Conservation (phyloP, 352 stramenopile species). For the Globisporangium emineosum region DNA sequence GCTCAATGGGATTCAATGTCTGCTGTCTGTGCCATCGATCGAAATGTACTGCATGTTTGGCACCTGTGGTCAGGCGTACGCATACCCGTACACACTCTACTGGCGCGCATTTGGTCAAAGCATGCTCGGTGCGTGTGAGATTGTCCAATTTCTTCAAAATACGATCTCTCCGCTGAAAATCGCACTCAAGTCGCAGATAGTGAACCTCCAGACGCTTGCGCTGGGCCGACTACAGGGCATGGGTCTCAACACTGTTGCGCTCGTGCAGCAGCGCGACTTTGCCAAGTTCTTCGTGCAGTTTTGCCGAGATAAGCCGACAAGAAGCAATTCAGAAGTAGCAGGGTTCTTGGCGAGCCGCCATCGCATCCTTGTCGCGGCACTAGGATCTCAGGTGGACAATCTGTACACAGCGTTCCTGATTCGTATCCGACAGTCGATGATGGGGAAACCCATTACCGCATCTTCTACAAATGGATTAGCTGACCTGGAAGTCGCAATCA, state of each 20-base stretch:
- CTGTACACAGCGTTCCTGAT: constrained; percentile 45
- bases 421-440: constrained; percentile 31
- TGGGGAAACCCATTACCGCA: constrained; percentile 10
- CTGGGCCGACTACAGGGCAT: constrained; percentile 49
- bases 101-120: constrained; percentile 75
- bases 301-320: constrained; percentile 21
- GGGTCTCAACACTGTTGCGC: constrained; percentile 43
- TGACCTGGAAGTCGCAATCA: constrained; percentile 49
- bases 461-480: not conserved
- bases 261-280: constrained; percentile 64
- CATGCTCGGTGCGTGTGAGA: constrained; percentile 58
- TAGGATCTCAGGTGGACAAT: constrained; percentile 44
- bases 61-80: constrained; percentile 8
- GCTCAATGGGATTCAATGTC: constrained; percentile 35
- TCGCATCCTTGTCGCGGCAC: constrained; percentile 28
- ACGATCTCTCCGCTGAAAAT: constrained; percentile 48
- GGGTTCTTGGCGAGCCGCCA: constrained; percentile 44
- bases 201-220: constrained; percentile 48
- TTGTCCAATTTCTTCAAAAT: constrained; percentile 61
- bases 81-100: constrained; percentile 39
- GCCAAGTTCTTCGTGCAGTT: constrained; percentile 49
- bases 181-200: constrained; percentile 46
- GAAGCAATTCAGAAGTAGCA: constrained; percentile 24
- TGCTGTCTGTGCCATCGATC: constrained; percentile 42
- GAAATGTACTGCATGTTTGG: constrained; percentile 68